Conservation (phyloP, 192 early-diverging fungal genomes). For the Coemansia sp. region DNA sequence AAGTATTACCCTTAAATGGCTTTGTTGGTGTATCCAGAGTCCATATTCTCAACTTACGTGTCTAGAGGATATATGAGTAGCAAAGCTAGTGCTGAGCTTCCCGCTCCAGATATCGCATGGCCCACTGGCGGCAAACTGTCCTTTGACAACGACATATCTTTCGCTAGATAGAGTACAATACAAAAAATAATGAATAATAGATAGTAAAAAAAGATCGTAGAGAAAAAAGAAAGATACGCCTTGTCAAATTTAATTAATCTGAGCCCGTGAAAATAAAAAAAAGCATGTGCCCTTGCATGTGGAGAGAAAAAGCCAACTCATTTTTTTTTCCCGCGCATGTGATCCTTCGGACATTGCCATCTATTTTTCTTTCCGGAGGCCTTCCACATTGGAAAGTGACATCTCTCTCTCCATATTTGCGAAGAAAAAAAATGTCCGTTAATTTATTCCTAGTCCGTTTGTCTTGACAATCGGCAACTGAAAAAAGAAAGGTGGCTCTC, state of each 20-base stretch:
- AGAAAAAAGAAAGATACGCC: not conserved
- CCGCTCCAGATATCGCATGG: conserved; percentile 90
- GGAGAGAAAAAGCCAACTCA: not conserved
- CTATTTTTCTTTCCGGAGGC: not conserved
- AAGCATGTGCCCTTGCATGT: conserved; percentile 9
- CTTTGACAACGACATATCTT: conserved; percentile 22
- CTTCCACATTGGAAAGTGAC: not conserved
- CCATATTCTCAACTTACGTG: conserved; percentile 48
- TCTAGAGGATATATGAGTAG: conserved; percentile 94
- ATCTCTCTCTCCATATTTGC: not conserved
- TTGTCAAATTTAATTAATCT: not conserved
- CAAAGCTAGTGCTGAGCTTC: conserved; percentile 91
- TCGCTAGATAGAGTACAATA: not conserved
- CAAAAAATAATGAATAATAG: not conserved
- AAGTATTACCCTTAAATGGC: not conserved
- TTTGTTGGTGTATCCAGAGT: not conserved
- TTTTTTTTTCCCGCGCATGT: conserved; percentile 12
- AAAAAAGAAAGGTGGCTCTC: not conserved
- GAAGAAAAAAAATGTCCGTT: not conserved
- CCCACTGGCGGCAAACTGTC: conserved; percentile 78
- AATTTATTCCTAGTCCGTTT: not conserved
- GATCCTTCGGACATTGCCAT: not conserved
- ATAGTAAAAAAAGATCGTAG: conserved; percentile 8
- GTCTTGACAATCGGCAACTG: not conserved
- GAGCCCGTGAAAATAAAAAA: not conserved